Conservation (phyloP, 1,139 yeast species). For the Geotrichum cucujoidarum region DNA sequence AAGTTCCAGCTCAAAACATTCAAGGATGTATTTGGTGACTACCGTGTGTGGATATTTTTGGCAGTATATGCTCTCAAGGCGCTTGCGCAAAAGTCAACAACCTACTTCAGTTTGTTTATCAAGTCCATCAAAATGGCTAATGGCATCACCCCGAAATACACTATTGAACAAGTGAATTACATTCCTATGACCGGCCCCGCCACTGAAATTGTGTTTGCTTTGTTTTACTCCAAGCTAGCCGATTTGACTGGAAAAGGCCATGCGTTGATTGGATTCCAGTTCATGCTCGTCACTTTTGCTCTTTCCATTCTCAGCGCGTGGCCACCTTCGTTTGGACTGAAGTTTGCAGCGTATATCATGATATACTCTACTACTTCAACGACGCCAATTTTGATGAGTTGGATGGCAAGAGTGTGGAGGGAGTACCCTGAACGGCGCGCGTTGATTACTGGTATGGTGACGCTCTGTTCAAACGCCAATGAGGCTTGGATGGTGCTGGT, state of each 20-base stretch:
- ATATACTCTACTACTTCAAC: constrained; percentile 1
- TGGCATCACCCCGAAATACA: constrained; percentile 3
- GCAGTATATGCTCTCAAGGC: constrained; percentile 9
- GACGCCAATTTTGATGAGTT: constrained; percentile 7
- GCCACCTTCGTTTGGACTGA: constrained; percentile 1
- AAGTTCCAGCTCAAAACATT: not conserved
- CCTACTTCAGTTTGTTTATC: constrained; percentile 10
- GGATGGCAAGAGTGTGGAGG: constrained; percentile 13
- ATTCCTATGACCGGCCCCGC: constrained; percentile 10
- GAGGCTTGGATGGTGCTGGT: constrained; percentile 13
- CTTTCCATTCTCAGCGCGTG: constrained; percentile 5
- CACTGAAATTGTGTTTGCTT: constrained; percentile 9
- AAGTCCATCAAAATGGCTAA: constrained; percentile 3
- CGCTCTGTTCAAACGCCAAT: constrained; percentile 8
- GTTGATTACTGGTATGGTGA: constrained; percentile 8
- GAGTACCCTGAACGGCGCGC: constrained; percentile 8
- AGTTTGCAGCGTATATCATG: constrained; percentile 2
- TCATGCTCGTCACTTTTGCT: constrained; percentile 4
- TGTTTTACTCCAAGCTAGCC: constrained; percentile 6
- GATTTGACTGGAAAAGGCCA: constrained; percentile 10
- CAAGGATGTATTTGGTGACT: not conserved
- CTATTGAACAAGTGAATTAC: constrained; percentile 5
- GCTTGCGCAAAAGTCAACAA: not conserved
- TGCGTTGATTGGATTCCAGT: constrained; percentile 4
- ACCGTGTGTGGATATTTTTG: constrained; percentile 9